Base-by-base conservation (phyloP, 768 basidiomycete genomes). In the Termitomyces sp. region DNA sequence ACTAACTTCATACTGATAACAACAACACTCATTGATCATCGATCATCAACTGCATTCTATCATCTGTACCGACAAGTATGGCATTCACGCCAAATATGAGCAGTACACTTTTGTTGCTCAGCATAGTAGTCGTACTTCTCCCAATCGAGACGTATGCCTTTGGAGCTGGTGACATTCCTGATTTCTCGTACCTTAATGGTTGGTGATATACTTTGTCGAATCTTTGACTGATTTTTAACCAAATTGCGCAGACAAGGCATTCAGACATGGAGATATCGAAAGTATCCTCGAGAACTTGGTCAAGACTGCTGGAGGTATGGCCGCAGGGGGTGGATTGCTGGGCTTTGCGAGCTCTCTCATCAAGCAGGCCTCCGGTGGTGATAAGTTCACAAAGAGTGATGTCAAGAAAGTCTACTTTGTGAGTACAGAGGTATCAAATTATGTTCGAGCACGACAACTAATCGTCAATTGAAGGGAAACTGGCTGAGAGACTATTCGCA, bases 211-310 rank as follows among this genome's bases (percentile, higher is more conserved):
- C 26, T 44, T 47, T 32, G 30, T 16, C 11, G 5, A n/a, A 40
- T 24, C 33, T 38, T n/a, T 18, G 32, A 52, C 38, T 18, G 44
- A 28, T 56, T 20, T 45, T 57, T 40, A 49, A 59, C 32, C n/a
- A 61, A 35, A 38, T 24, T 22, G 36, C 11, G 26, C 62, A 82
- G 83, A 83, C 68, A 88, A 86, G 68, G 87, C 88, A 0, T 90
- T 85, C 70, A 76, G 87, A 52, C 87, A 89, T 74, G 86, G 87
- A 14, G 88, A 90, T 65, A 88, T 89, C 50, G 87, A 89, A 72
- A 81, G 82, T 64, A 77, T 86, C 60, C 78, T 89, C 28, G 77
- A 79, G 36, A 77, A 75, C n/a, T 70, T 87, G 6, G 77, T 78
- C 52, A 88, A 87, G 66, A 74, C 76, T 40, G 81, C 76, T 10